phyloP scores from a whole-genome alignment of 805 yeast genomes.

The Wickerhamiella siamensis region DNA sequence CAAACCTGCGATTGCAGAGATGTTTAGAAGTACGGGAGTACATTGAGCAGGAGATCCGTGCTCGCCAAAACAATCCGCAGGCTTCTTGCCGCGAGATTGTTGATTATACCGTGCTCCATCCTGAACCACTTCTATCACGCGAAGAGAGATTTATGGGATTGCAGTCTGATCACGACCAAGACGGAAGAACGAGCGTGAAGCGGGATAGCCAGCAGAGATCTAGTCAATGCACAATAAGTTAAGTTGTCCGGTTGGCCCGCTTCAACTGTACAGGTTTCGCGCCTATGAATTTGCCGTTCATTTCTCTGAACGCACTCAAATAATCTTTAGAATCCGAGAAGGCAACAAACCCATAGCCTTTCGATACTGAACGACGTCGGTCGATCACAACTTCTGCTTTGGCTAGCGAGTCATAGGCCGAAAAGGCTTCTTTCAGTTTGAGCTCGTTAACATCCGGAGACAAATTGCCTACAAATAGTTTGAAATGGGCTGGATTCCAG shows the following conservation, averaged over 20 bases:
- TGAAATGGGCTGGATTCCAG: slow-evolving; percentile 62
- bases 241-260: slow-evolving; percentile 29
- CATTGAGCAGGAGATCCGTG: slow-evolving; percentile 1
- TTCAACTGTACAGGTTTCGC: slow-evolving; percentile 56
- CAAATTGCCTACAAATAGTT: slow-evolving; percentile 62
- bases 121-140: background rate
- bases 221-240: background rate
- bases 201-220: too few relatives aligned
- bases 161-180: too few relatives aligned
- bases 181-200: too few relatives aligned
- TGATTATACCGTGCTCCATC: background rate
- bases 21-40: background rate
- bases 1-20: slow-evolving; percentile 1
- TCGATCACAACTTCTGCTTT: slow-evolving; percentile 50
- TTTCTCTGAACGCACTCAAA: slow-evolving; percentile 53
- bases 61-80: slow-evolving; percentile 3
- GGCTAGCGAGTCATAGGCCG: slow-evolving; percentile 36
- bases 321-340: slow-evolving; percentile 53
- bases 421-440: slow-evolving; percentile 40
- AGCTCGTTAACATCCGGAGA: slow-evolving; percentile 54
- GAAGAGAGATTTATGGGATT: too few relatives aligned
- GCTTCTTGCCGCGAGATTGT: slow-evolving; percentile 1
- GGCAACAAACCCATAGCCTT: slow-evolving; percentile 66
- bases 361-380: slow-evolving; percentile 29
- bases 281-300: slow-evolving; percentile 67